Evolutionary conservation across 2,329 filamentous ascomycete genomes (phyloP).

Genomic region (Trichoderma aggressivum): DNA sequence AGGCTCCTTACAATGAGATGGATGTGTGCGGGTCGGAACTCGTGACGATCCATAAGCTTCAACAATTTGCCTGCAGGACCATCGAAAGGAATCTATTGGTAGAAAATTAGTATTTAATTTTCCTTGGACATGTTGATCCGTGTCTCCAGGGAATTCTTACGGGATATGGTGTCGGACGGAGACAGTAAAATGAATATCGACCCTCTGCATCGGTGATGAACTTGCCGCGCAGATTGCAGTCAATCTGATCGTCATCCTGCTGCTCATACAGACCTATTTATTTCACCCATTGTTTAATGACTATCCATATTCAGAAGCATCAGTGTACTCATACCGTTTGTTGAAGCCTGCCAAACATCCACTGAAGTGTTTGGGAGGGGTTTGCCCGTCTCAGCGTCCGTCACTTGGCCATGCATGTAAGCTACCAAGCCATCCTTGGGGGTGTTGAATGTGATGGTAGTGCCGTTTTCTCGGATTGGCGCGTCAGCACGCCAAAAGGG

Average conservation of each 20-base stretch:
- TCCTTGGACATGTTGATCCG: accelerated
- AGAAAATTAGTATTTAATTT: neutral
- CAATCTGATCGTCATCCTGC: constrained; percentile 66
- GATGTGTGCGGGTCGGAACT: constrained; percentile 57
- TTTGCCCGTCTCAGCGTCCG: constrained; percentile 56
- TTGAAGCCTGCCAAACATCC: constrained; percentile 77
- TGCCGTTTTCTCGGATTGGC: constrained; percentile 66
- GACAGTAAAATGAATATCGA: constrained; percentile 58
- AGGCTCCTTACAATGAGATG: constrained; percentile 51
- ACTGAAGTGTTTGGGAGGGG: constrained; percentile 64
- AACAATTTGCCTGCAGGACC: constrained; percentile 54
- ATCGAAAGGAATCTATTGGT: constrained; percentile 38
- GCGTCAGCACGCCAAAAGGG: constrained; percentile 79
- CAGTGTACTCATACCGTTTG: constrained; percentile 51
- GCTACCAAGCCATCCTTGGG: constrained; percentile 50
- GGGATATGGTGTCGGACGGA: constrained; percentile 57
- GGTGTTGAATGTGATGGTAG: constrained; percentile 57
- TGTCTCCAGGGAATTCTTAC: constrained; percentile 25
- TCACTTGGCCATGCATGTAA: constrained; percentile 61
- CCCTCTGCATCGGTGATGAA: constrained; percentile 66
- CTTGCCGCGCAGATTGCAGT: constrained; percentile 71
- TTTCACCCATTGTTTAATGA: neutral
- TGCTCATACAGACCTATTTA: constrained; percentile 58
- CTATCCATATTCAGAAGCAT: neutral
- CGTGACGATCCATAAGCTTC: constrained; percentile 51